Percentiles rank a stretch among this genome's conserved stretches.
Evolutionary conservation across 2,329 filamentous ascomycete genomes (phyloP).

Genomic region (Hypocreales sp.): DNA sequence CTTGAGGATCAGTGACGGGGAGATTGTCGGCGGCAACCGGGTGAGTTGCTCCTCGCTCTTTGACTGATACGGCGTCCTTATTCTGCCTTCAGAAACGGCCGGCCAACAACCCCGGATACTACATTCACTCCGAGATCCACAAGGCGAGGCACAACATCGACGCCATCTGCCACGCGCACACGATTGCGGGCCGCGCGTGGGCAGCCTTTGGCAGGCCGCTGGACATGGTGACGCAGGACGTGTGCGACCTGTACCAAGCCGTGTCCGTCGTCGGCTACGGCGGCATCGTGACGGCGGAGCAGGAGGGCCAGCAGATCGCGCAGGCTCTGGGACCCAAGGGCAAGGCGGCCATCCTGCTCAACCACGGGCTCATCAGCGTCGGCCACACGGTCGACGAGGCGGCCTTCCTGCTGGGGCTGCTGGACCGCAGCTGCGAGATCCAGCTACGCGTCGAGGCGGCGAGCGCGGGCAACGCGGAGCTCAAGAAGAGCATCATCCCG

Average conservation of each 20-base stretch:
- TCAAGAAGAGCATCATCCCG: conserved; percentile 24
- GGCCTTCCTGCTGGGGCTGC: conserved; percentile 50
- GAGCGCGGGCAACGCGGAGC: conserved; percentile 21
- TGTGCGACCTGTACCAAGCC: conserved; percentile 47
- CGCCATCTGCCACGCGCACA: conserved; percentile 55
- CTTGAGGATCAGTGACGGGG: conserved; percentile 39
- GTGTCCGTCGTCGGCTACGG: conserved; percentile 45
- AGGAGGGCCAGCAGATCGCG: conserved; percentile 52
- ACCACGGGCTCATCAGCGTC: conserved; percentile 58
- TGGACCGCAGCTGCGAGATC: conserved; percentile 54
- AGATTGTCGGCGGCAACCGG: conserved; percentile 46
- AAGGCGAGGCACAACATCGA: conserved; percentile 49
- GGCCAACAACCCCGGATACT: conserved; percentile 51
- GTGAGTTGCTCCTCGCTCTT: conserved; percentile 5
- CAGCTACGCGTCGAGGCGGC: conserved; percentile 57
- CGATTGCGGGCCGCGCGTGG: conserved; percentile 52
- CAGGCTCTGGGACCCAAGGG: conserved; percentile 39
- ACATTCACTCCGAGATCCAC: conserved; percentile 55
- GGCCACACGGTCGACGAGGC: conserved; percentile 61
- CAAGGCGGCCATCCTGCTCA: conserved; percentile 50
- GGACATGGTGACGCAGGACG: conserved; percentile 57
- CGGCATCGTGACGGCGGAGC: conserved; percentile 37
- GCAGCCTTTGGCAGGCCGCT: conserved; percentile 46
- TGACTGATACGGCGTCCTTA: not conserved
- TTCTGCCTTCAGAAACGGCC: conserved; percentile 25